phyloP scores from a whole-genome alignment of 441 rosid species.

The Breynia disticha region DNA sequence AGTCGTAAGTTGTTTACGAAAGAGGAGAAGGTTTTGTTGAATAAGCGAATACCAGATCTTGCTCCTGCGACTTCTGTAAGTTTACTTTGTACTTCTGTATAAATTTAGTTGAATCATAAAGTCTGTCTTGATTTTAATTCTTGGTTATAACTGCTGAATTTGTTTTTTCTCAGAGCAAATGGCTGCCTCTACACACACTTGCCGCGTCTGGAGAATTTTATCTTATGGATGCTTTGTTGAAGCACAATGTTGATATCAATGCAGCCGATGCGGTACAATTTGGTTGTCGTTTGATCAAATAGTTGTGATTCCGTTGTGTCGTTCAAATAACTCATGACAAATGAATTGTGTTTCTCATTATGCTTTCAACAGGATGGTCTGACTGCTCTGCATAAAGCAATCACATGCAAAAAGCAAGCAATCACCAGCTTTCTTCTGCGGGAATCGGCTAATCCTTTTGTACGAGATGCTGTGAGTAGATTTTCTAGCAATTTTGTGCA shows the following conservation, averaged over 20 bases:
- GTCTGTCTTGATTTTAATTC: too few species aligned
- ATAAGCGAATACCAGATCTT: conserved; percentile 56
- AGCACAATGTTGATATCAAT: conserved; percentile 72
- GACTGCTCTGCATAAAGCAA: conserved; percentile 80
- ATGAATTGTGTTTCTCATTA: neutral
- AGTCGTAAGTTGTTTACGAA: conserved; percentile 56
- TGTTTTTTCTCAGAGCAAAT: conserved; percentile 44
- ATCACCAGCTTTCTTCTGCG: conserved; percentile 64
- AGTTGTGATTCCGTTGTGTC: neutral
- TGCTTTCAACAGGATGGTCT: conserved; percentile 50
- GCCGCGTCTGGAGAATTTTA: conserved; percentile 87
- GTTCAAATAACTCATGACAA: neutral
- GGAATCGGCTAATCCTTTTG: conserved; percentile 85
- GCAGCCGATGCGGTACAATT: conserved; percentile 52
- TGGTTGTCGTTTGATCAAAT: neutral
- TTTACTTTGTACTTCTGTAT: neutral
- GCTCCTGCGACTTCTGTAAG: conserved; percentile 75
- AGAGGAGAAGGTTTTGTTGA: conserved; percentile 74
- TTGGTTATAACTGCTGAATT: neutral
- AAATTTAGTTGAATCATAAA: too few species aligned
- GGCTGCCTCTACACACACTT: conserved; percentile 83
- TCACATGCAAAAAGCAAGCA: conserved; percentile 77
- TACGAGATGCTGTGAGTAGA: conserved; percentile 51
- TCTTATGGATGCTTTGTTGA: conserved; percentile 59
- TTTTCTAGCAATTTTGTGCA: neutral